phyloP scores from a whole-genome alignment of 2,329 filamentous ascomycete species.

The Pseudopithomyces maydicus region DNA sequence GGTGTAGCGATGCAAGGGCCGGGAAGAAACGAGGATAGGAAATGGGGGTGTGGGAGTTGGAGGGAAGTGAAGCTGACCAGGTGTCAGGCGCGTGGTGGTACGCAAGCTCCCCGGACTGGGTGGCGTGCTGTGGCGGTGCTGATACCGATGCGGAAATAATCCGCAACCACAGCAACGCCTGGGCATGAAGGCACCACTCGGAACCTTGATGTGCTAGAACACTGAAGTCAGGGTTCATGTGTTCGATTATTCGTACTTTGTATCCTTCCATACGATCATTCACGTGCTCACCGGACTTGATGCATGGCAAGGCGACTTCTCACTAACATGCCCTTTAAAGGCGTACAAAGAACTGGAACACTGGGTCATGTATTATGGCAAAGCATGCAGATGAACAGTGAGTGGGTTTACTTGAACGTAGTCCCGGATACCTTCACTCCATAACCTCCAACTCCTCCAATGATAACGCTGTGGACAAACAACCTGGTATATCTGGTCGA shows the following conservation, averaged over 20 bases:
- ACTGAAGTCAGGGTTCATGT: neutral
- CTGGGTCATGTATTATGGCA: too few relatives aligned
- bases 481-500: neutral
- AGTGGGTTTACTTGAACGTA: neutral
- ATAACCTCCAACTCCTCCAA: neutral
- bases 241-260: too few relatives aligned
- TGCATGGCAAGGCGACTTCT: too few relatives aligned
- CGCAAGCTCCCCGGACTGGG: neutral
- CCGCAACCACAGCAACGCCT: neutral
- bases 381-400: neutral
- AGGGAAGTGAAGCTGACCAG: conserved; percentile 2
- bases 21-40: neutral
- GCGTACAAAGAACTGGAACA: too few relatives aligned
- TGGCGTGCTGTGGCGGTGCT: conserved; percentile 9
- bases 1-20: neutral
- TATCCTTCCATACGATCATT: too few relatives aligned
- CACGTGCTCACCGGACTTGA: too few relatives aligned
- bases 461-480: neutral
- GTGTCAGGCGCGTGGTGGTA: conserved; percentile 2
- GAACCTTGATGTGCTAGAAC: neutral
- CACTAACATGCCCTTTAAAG: too few relatives aligned
- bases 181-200: too few relatives aligned
- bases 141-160: conserved; percentile 10
- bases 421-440: neutral
- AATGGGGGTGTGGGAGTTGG: neutral